phyloP scores from a whole-genome alignment of 148 eudicot species.

The Talinum fruticosum region DNA sequence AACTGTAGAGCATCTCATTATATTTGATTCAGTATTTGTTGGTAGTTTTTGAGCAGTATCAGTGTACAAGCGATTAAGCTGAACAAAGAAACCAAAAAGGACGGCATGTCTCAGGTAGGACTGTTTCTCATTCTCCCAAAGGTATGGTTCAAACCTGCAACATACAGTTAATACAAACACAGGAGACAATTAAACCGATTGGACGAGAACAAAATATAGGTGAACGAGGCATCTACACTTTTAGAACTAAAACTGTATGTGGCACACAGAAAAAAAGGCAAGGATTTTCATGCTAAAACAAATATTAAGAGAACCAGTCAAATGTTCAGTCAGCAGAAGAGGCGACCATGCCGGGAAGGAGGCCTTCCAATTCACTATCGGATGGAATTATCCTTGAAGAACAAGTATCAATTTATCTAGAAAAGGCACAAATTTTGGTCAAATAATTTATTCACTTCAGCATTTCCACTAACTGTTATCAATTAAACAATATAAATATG shows the following conservation, averaged over 20 bases:
- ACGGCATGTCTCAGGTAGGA: conserved; percentile 91
- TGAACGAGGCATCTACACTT: conserved; percentile 3
- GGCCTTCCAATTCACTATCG: background rate
- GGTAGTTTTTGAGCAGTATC: conserved; percentile 46
- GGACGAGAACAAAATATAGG: background rate
- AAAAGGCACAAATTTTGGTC: too few species aligned
- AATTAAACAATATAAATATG: background rate
- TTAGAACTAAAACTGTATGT: background rate
- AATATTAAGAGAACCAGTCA: background rate
- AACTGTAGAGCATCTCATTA: conserved; percentile 7
- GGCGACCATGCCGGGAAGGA: background rate
- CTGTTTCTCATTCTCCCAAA: conserved; percentile 98
- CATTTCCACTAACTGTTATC: background rate
- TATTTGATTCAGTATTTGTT: conserved; percentile 77
- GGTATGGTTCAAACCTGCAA: conserved; percentile 85
- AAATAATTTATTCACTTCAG: background rate
- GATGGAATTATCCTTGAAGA: background rate
- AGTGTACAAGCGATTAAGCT: conserved; percentile 42
- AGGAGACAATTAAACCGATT: background rate
- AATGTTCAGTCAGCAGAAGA: background rate
- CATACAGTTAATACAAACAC: background rate
- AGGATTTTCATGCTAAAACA: background rate
- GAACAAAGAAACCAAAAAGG: conserved; percentile 95
- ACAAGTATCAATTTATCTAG: background rate
- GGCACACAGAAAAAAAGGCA: background rate